A percentile compares a stretch with the other conserved stretches of the same genome.
Conservation (phyloP, 768 basidiomycete species). For the Suillus alpinus region DNA sequence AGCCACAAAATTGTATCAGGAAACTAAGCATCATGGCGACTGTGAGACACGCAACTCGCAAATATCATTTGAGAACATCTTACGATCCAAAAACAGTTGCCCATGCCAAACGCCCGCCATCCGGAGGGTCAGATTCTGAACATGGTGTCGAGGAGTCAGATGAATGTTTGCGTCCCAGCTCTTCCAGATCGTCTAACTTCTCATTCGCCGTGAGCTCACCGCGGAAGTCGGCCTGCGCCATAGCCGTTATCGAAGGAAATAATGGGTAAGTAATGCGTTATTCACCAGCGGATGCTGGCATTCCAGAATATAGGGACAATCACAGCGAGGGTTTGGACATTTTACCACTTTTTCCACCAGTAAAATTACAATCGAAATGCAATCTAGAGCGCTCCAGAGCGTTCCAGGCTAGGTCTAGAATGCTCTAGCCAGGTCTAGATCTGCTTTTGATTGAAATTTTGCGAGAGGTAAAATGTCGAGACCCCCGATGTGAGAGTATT, state of each 20-base stretch:
- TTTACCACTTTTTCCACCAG: too few relatives aligned
- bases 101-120: conserved; percentile 12
- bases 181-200: neutral
- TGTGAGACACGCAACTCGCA: neutral
- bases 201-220: neutral
- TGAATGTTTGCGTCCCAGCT: neutral
- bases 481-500: too few relatives aligned
- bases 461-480: too few relatives aligned
- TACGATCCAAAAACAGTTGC: conserved; percentile 11
- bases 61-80: neutral
- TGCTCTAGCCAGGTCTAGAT: too few relatives aligned
- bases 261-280: neutral
- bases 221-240: neutral
- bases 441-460: too few relatives aligned
- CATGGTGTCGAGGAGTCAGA: neutral
- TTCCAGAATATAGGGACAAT: neutral
- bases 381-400: too few relatives aligned
- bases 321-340: too few relatives aligned
- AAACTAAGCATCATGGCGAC: conserved; percentile 10
- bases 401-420: too few relatives aligned
- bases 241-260: neutral
- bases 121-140: neutral
- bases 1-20: conserved; percentile 27
- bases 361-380: too few relatives aligned
- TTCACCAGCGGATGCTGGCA: neutral